Percentiles rank a stretch among this genome's conserved stretches.
Evolutionary conservation across 2,329 filamentous ascomycete species (phyloP).

Genomic region (Claviceps humidiphila): DNA sequence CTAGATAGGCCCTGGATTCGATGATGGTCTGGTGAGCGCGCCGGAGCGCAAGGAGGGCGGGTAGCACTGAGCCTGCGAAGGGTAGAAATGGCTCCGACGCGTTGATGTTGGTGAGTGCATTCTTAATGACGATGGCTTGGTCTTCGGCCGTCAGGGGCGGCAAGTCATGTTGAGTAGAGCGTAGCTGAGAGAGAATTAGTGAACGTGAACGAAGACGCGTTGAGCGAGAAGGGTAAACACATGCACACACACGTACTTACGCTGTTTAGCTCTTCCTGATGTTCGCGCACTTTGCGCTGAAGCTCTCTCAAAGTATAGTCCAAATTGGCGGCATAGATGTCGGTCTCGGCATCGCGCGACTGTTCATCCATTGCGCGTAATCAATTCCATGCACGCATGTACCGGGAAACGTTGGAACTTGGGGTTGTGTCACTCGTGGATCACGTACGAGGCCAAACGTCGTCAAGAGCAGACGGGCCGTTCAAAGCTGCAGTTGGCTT

Average conservation of each 20-base stretch:
- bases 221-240: background rate
- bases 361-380: slow-evolving; percentile 13
- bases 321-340: slow-evolving; percentile 33
- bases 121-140: slow-evolving; percentile 36
- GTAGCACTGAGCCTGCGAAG: slow-evolving; percentile 51
- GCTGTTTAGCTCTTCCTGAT: slow-evolving; percentile 35
- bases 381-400: background rate
- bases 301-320: slow-evolving; percentile 57
- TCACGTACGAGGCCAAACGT: background rate
- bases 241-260: slow-evolving; percentile 16
- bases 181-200: slow-evolving; percentile 13
- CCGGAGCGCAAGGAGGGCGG: slow-evolving; percentile 57
- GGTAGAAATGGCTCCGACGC: slow-evolving; percentile 53
- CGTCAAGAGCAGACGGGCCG: background rate
- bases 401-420: background rate
- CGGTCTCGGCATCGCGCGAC: slow-evolving; percentile 13
- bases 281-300: slow-evolving; percentile 41
- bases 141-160: slow-evolving; percentile 16
- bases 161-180: slow-evolving; percentile 10
- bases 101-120: slow-evolving; percentile 52
- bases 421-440: background rate
- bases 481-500: background rate
- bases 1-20: slow-evolving; percentile 49
- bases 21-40: slow-evolving; percentile 50
- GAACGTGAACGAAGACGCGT: background rate